Percentiles rank a stretch among this genome's conserved stretches.
Evolutionary conservation across 2,329 filamentous ascomycete genomes (phyloP).

Genomic region (Lasiodiplodia theobromae): DNA sequence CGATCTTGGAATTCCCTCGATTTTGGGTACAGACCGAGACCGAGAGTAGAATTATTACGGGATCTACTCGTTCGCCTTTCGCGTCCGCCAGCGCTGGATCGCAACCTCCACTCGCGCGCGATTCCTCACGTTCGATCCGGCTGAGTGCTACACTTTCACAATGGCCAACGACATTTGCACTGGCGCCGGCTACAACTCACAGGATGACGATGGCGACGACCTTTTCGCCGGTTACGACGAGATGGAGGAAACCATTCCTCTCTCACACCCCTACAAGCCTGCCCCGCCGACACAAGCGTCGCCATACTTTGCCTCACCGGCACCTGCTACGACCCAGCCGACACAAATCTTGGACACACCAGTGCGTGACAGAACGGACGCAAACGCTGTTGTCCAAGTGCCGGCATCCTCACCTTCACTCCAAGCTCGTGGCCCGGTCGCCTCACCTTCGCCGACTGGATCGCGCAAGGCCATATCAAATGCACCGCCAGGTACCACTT

Average conservation of each 20-base stretch:
- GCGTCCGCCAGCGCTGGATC: neutral
- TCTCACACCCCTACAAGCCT: constrained; percentile 7
- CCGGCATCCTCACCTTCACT: constrained; percentile 80
- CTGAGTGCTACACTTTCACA: neutral
- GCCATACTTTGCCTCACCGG: neutral
- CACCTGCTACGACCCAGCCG: constrained; percentile 59
- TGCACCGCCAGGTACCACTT: constrained; percentile 48
- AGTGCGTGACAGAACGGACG: constrained; percentile 42
- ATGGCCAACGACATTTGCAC: constrained; percentile 1
- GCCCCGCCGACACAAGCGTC: neutral
- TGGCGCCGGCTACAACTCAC: constrained; percentile 38
- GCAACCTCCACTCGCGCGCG: neutral
- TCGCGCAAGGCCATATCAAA: neutral
- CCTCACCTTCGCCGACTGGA: constrained; percentile 51
- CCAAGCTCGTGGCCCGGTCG: constrained; percentile 43
- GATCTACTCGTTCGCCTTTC: neutral
- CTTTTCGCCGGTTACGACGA: constrained; percentile 59
- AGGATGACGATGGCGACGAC: constrained; percentile 56
- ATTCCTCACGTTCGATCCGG: neutral
- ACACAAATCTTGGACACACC: constrained; percentile 64
- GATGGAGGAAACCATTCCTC: constrained; percentile 55
- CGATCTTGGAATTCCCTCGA: neutral
- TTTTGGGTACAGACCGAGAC: neutral
- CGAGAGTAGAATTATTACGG: neutral
- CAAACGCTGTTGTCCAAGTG: constrained; percentile 70